These are phyloP conservation scores for Pichia sp. DNA, from an alignment of 1,139 yeast genomes.

Conservation along the genomic window DNA sequence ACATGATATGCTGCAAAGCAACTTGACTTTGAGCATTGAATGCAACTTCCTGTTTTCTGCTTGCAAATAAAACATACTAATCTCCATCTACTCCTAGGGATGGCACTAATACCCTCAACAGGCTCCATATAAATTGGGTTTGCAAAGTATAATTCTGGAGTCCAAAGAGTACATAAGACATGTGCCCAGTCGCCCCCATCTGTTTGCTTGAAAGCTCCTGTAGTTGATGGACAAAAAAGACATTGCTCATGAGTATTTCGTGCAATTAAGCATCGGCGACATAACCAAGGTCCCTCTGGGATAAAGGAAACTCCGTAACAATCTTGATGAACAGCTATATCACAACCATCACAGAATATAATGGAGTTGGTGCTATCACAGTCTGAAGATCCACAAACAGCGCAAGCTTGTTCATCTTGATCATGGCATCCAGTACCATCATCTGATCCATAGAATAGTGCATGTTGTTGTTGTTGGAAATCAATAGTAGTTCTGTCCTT, in stretches of 20 bases:
- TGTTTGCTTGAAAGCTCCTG: constrained; percentile 92
- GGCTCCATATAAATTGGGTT: constrained; percentile 93
- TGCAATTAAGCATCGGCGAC: constrained; percentile 73
- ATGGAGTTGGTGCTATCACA: constrained; percentile 85
- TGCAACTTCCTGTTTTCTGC: constrained; percentile 77
- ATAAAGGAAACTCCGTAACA: constrained; percentile 96
- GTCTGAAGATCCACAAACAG: constrained; percentile 79
- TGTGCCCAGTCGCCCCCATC: constrained; percentile 90
- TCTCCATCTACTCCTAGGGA: constrained; percentile 82
- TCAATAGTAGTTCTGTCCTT: constrained; percentile 22
- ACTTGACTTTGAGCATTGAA: constrained; percentile 72
- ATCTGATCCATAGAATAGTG: constrained; percentile 55
- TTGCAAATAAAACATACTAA: constrained; percentile 80
- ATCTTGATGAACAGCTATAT: constrained; percentile 95
- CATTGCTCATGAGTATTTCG: constrained; percentile 52
- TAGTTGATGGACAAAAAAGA: constrained; percentile 77
- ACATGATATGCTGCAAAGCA: constrained; percentile 91
- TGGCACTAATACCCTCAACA: constrained; percentile 64
- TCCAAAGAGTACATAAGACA: constrained; percentile 89
- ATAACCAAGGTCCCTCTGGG: constrained; percentile 97
- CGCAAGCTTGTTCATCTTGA: constrained; percentile 73
- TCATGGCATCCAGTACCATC: constrained; percentile 61
- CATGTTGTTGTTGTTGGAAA: constrained; percentile 21
- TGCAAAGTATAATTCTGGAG: constrained; percentile 80
- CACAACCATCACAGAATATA: constrained; percentile 95